Evolutionary conservation across 148 eudicot genomes (phyloP), one percentile per base, ranked within the genome.

Genomic region (Camellia granthamiana): DNA sequence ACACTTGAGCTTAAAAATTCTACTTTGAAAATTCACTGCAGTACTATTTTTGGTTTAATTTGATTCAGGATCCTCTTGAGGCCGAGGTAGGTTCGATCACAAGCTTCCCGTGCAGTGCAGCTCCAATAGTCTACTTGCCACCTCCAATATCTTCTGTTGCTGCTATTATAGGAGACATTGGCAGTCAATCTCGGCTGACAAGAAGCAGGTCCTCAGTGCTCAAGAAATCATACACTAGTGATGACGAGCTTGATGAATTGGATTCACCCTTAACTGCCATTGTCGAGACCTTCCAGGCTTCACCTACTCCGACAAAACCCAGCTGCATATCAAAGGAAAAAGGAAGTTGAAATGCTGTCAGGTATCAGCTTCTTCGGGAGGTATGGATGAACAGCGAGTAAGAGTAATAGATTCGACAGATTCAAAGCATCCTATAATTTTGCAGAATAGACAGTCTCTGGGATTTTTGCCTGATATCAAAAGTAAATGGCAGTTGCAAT

Each of bases 171-270:
- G 88, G 92, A 63, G 88, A 83, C 59, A 43, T 54, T 38, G 90
- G 86, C 44, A 89, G 79, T 56, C 86, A 76, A 68, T 74, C 90
- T 69, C 83, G 76, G 82, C 80, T 93, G 78, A 84, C 84, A 88
- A 85, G 97, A 77, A 90, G 88, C 38, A 82, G 87, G 15, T 93
- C 90, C 23, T 88, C 90, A 2, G 82, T 91, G 77, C 90, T 90
- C n/a, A 88, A 78, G 72, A 93, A 88, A 81, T 92, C 97, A 71
- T 90, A 94, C 83, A 96, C 95, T 2, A 96, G 98, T 41, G 99
- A 96, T 38, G 95, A 96, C 65, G 98, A 74, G 76, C 87, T 96
- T 16, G 97, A 93, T 55, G 94, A 93, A 79, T 80, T 96, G 77
- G 90, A 90, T 80, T 93, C 95, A 44, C 97, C 98, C 51, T 80